Percentiles rank a stretch among this genome's conserved stretches.
phyloP scores from a whole-genome alignment of 257 asterid genomes.

The Coffea eugenioides region DNA sequence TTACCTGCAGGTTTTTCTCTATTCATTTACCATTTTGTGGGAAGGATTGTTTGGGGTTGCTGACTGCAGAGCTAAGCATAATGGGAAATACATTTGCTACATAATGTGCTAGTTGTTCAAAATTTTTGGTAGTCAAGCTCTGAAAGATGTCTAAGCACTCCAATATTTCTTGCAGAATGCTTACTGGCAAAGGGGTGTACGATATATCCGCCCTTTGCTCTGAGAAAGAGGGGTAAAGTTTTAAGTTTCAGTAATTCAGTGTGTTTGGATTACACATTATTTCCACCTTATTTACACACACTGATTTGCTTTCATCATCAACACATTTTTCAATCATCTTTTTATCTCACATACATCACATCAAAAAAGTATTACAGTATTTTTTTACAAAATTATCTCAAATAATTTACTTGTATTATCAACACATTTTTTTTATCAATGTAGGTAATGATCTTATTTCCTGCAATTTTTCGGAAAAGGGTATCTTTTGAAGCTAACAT shows the following conservation, averaged over 20 bases:
- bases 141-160: background rate
- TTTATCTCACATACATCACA: too few species aligned
- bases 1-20: background rate
- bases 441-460: background rate
- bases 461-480: background rate
- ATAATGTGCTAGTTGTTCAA: background rate
- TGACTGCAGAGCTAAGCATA: background rate
- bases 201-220: conserved; percentile 80
- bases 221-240: conserved; percentile 51
- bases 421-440: background rate
- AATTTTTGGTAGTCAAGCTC: background rate
- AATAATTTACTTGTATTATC: too few species aligned
- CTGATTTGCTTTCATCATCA: too few species aligned
- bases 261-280: too few species aligned
- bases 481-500: conserved; percentile 6
- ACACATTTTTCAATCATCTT: too few species aligned
- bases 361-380: too few species aligned
- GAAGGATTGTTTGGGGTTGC: background rate
- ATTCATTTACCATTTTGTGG: background rate
- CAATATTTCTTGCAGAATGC: conserved; percentile 61
- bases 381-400: too few species aligned
- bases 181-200: conserved; percentile 56
- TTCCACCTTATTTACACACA: too few species aligned
- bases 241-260: background rate
- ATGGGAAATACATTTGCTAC: background rate